phyloP scores from a whole-genome alignment of 108 stramenopile species.

The Parmales sp. region DNA sequence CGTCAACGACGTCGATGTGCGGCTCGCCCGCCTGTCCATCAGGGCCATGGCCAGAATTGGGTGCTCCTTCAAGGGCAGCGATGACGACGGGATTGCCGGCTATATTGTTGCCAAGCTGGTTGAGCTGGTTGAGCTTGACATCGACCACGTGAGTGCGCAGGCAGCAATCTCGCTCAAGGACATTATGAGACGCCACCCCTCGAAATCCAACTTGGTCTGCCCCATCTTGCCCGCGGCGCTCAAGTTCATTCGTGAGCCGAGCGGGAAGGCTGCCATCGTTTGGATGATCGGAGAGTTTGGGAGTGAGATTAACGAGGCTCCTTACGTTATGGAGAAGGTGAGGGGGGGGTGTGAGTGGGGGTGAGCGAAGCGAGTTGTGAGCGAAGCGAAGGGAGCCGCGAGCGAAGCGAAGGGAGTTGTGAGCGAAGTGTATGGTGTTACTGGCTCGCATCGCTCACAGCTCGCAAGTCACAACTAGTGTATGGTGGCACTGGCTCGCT shows the following conservation, averaged over 20 bases:
- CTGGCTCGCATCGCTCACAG: no score
- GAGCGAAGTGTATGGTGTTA: no score
- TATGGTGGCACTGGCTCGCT: no score
- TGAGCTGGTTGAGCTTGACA: conserved; percentile 66
- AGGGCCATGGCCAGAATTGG: conserved; percentile 82
- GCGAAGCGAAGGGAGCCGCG: no score
- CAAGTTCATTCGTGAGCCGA: conserved; percentile 43
- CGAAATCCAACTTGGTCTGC: conserved; percentile 53
- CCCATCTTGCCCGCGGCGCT: conserved; percentile 71
- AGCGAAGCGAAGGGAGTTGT: no score
- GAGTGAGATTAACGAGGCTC: conserved; percentile 75
- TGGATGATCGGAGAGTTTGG: conserved; percentile 97
- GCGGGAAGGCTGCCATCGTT: conserved; percentile 81
- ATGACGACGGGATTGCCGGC: neutral
- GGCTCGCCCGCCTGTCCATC: conserved; percentile 72
- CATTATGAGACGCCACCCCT: conserved; percentile 71
- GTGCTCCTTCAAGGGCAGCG: conserved; percentile 55
- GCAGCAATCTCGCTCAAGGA: conserved; percentile 67
- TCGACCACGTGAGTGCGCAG: conserved; percentile 69
- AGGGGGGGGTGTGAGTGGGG: conserved; percentile 16
- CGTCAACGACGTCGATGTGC: conserved; percentile 67
- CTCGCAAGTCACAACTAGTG: no score
- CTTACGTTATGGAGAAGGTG: conserved; percentile 89
- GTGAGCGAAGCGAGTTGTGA: no score
- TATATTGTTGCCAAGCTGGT: neutral